Conservation (phyloP, 1,284 basidiomycete species). For the Cutaneotrichosporon daszewskae region DNA sequence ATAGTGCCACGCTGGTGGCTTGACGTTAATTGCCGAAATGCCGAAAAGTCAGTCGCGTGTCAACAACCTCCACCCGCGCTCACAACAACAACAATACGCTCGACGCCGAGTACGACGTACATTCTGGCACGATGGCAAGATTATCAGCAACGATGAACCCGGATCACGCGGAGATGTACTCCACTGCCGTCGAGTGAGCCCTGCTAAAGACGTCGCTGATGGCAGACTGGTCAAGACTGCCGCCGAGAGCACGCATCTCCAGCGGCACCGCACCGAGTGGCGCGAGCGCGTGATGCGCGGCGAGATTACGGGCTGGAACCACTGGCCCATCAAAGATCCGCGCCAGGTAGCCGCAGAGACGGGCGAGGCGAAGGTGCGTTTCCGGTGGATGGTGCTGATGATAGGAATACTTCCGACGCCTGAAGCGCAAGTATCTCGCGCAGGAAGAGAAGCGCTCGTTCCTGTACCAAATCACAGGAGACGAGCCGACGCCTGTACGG, state of each 20-base stretch:
- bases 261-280: not conserved
- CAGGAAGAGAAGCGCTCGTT: conserved; percentile 82
- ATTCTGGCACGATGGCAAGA: not conserved
- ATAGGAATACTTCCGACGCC: conserved; percentile 63
- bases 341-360: not conserved
- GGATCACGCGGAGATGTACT: conserved; percentile 1
- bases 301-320: too few relatives aligned
- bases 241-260: not conserved
- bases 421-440: conserved; percentile 79
- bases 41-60: not conserved
- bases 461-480: conserved; percentile 69
- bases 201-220: not conserved
- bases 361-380: conserved; percentile 1
- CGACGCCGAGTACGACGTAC: too few relatives aligned
- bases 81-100: not conserved
- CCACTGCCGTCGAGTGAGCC: not conserved
- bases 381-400: not conserved
- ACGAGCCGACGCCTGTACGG: conserved; percentile 67
- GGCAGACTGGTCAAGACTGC: conserved; percentile 1
- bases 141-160: not conserved
- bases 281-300: not conserved
- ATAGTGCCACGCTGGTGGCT: too few relatives aligned
- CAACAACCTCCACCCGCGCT: too few relatives aligned
- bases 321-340: too few relatives aligned
- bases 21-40: too few relatives aligned